Conservation (phyloP, 768 basidiomycete species). For the Leccinum arenicola region DNA sequence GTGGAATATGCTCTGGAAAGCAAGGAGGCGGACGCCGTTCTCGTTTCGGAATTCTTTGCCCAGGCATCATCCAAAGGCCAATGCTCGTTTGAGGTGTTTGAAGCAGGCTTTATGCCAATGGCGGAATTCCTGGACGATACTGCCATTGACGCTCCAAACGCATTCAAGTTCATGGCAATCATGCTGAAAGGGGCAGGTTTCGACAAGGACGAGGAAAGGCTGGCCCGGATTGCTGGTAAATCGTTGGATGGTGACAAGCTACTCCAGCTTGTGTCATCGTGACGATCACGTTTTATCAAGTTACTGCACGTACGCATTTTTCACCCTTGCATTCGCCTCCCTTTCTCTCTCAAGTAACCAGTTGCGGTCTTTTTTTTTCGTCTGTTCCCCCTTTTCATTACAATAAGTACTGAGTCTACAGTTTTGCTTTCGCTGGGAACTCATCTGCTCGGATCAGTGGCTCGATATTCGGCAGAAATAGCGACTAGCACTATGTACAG, state of each 20-base stretch:
- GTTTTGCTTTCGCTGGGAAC: too few relatives aligned
- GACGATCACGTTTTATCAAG: too few relatives aligned
- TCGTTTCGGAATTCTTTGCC: conserved; percentile 75
- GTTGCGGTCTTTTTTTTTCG: too few relatives aligned
- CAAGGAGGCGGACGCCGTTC: conserved; percentile 75
- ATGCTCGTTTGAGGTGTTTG: conserved; percentile 59
- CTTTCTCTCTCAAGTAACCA: too few relatives aligned
- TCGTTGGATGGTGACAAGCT: conserved; percentile 59
- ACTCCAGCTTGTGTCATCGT: conserved; percentile 51
- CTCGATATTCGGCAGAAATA: too few relatives aligned
- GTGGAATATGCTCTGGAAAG: conserved; percentile 72
- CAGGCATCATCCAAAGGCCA: conserved; percentile 58
- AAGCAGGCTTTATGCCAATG: conserved; percentile 67
- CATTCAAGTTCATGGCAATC: conserved; percentile 69
- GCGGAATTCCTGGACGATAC: conserved; percentile 85
- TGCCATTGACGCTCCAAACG: conserved; percentile 87
- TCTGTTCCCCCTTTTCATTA: too few relatives aligned
- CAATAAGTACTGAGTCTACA: too few relatives aligned
- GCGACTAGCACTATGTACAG: too few relatives aligned
- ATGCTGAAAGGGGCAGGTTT: conserved; percentile 71
- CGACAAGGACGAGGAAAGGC: conserved; percentile 53
- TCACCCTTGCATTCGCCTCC: too few relatives aligned
- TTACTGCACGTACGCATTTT: too few relatives aligned
- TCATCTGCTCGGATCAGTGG: too few relatives aligned
- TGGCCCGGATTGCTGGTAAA: conserved; percentile 56